These are phyloP conservation scores for Hypoxylon sp. DNA, from an alignment of 2,329 filamentous ascomycete species.

Conservation along the genomic window DNA sequence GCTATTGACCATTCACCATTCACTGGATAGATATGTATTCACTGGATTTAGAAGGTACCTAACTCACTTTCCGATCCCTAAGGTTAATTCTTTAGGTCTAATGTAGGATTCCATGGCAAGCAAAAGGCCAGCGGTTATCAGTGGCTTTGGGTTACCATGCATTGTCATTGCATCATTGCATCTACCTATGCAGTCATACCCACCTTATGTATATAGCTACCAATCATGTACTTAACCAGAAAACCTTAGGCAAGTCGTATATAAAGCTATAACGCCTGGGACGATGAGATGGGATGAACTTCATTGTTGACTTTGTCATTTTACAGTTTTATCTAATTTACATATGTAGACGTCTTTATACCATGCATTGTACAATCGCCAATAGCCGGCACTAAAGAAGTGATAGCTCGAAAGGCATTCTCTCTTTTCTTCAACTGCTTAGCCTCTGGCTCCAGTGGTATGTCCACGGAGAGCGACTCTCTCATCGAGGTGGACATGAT, in stretches of 20 bases:
- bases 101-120: background rate
- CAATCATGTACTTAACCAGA: background rate
- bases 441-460: conserved; percentile 36
- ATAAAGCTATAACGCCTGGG: too few species aligned
- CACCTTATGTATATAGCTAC: background rate
- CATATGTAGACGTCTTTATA: conserved; percentile 18
- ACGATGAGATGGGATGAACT: conserved; percentile 8
- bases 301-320: conserved; percentile 15
- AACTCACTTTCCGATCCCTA: background rate
- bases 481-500: conserved; percentile 33
- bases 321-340: conserved; percentile 11
- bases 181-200: background rate
- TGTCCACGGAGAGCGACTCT: conserved; percentile 42
- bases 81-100: background rate
- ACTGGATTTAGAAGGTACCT: conserved; percentile 37
- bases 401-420: background rate
- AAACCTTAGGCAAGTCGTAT: background rate
- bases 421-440: background rate
- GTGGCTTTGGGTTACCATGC: conserved; percentile 36
- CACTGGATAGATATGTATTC: too few species aligned
- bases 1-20: too few species aligned
- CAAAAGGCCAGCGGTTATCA: conserved; percentile 22
- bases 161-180: background rate
- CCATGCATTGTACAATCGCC: conserved; percentile 5
- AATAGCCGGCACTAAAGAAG: background rate